Percentiles rank a stretch among this genome's conserved stretches.
phyloP scores from a whole-genome alignment of 805 yeast genomes.

The Yarrowia keelungensis region DNA sequence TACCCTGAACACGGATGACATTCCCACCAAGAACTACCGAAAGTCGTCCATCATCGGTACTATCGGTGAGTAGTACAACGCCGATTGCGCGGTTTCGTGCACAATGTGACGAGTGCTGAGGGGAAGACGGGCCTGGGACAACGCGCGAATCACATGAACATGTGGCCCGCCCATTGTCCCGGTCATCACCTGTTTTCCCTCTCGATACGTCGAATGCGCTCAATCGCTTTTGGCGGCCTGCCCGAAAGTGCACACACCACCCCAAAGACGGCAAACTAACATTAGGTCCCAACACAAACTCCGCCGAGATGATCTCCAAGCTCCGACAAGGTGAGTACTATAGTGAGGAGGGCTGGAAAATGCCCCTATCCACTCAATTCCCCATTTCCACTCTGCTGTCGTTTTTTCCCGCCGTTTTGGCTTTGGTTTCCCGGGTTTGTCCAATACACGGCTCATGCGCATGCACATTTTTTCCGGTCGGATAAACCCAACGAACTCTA shows the following conservation, averaged over 20 bases:
- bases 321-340: conserved; percentile 67
- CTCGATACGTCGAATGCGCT: conserved; percentile 23
- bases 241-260: too few relatives aligned
- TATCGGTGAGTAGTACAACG: conserved; percentile 59
- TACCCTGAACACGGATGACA: conserved; percentile 70
- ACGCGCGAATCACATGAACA: neutral
- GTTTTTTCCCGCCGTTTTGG: neutral
- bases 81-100: neutral
- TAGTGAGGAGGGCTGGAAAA: too few relatives aligned
- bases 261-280: conserved; percentile 39
- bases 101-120: neutral
- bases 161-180: neutral
- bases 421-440: conserved; percentile 31
- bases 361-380: too few relatives aligned
- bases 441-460: conserved; percentile 38
- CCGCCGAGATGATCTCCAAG: conserved; percentile 79
- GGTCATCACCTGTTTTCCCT: neutral
- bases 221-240: neutral
- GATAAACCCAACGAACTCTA: conserved; percentile 36
- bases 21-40: conserved; percentile 81
- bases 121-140: neutral
- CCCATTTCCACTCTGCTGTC: neutral
- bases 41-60: conserved; percentile 98
- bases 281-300: conserved; percentile 91
- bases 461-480: conserved; percentile 39